phyloP scores from a whole-genome alignment of 768 basidiomycete species.

The Pseudohyphozyma bogoriensis region DNA sequence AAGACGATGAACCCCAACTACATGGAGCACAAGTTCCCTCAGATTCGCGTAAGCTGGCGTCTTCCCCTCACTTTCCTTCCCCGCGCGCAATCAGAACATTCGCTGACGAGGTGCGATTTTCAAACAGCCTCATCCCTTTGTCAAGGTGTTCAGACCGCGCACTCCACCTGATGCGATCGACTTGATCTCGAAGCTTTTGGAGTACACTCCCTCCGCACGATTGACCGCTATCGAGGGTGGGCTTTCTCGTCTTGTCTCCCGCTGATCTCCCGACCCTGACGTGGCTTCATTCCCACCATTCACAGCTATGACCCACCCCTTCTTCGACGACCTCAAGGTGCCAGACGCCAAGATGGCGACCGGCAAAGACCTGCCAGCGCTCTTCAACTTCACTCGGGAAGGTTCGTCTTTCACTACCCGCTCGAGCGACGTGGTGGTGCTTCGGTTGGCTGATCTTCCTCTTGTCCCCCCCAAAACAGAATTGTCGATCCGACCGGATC shows the following conservation, averaged over 20 bases:
- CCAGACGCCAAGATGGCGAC: constrained; percentile 93
- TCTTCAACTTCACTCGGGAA: constrained; percentile 94
- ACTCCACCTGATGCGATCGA: constrained; percentile 94
- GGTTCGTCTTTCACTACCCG: constrained; percentile 54
- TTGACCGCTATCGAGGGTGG: constrained; percentile 67
- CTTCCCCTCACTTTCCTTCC: too few relatives aligned
- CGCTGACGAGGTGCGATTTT: too few relatives aligned
- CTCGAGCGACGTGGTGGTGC: too few relatives aligned
- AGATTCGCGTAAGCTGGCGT: constrained; percentile 84
- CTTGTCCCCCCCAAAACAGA: constrained; percentile 46
- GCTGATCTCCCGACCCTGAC: constrained; percentile 7
- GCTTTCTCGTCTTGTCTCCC: constrained; percentile 63
- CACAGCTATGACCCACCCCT: constrained; percentile 45
- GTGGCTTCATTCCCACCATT: not conserved
- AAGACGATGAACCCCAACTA: constrained; percentile 99
- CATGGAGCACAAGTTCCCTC: constrained; percentile 99
- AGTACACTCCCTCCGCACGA: constrained; percentile 93
- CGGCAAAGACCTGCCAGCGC: constrained; percentile 83
- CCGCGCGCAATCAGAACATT: too few relatives aligned
- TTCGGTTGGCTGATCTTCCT: too few relatives aligned
- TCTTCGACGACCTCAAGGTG: constrained; percentile 90
- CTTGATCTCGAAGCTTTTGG: constrained; percentile 83
- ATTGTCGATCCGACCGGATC: constrained; percentile 87
- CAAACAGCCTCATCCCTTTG: constrained; percentile 28
- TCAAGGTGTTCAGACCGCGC: constrained; percentile 91